Evolutionary conservation across 2,329 filamentous ascomycete genomes (phyloP).

Genomic region (Trichophyton mentagrophytes): DNA sequence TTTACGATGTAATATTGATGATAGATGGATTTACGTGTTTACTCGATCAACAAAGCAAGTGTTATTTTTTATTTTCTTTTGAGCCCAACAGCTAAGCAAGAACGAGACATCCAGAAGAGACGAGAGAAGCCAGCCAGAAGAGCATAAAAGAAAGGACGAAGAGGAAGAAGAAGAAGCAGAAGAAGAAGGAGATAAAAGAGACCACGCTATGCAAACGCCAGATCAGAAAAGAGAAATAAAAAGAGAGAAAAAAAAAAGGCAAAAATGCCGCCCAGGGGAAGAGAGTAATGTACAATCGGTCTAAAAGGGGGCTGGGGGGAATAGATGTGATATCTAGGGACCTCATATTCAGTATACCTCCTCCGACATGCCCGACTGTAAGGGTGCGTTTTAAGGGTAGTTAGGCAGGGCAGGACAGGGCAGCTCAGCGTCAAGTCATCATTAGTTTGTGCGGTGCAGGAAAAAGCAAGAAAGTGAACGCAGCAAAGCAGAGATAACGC

Average conservation of each 20-base stretch:
- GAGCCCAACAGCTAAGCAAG: background rate
- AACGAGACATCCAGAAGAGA: background rate
- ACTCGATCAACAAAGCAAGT: background rate
- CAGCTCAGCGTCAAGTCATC: background rate
- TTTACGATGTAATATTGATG: background rate
- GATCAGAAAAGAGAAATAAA: background rate
- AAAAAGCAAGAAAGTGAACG: background rate
- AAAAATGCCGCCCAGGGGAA: background rate
- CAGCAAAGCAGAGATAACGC: background rate
- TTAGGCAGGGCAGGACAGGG: background rate
- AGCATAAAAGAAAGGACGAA: background rate
- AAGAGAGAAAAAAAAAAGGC: background rate
- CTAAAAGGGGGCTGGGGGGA: background rate
- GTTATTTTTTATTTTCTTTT: background rate
- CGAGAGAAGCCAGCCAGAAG: background rate
- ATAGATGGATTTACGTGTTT: too few species aligned
- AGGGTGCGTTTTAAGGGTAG: background rate
- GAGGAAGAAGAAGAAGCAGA: background rate
- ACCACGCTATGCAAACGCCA: slow-evolving; percentile 6
- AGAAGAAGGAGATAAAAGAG: background rate
- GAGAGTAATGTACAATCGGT: slow-evolving; percentile 1
- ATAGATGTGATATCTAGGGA: background rate
- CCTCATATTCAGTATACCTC: background rate
- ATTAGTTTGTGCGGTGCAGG: background rate
- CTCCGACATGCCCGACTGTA: slow-evolving; percentile 4